Base-by-base conservation (phyloP, 2,329 filamentous ascomycete genomes). In the Botrytis deweyae region DNA sequence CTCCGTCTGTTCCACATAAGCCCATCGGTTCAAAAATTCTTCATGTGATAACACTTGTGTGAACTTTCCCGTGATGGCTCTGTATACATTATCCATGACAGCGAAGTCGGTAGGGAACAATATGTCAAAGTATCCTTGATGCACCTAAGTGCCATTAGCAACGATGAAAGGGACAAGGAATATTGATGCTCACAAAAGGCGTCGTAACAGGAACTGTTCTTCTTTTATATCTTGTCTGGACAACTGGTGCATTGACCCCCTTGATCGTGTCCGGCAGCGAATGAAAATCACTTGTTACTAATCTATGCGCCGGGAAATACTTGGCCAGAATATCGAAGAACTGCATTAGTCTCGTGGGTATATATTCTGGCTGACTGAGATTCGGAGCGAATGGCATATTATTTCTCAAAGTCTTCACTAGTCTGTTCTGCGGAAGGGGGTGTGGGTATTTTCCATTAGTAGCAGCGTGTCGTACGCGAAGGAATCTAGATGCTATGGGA, bases 41-140 rank as follows among this genome's bases (percentile, higher is more conserved):
- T 95, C 94, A 80, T 99, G 96, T 55, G 91, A 90, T 81, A 91
- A 88, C 70, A 97, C 93, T 70, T 92, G 89, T 3, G 95, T 97
- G 79, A 98, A 86, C 81, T 97, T 96, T 46, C 95, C 95, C 0
- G 96, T 99, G 79, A 98, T 90, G 75, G 94, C 94, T 73, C 93
- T 91, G 84, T 99, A 99, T 78, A 98, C 90, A 79, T 94, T 91
- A 83, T 98, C 94, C 83, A 96, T 92, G 77, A 97, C 91, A 76
- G 89, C 87, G 81, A 99, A 99, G 83, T 99, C 92, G 18, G 96
- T 99, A 0, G 96, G 96, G 84, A 99, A 99, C 81, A 99, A 91
- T 79, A 99, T 98, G 82, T 99, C 97, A 81, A 99, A 99, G 84
- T 97, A 98, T 64, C 96, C 97, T 85, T 99, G 97, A 82, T 98